These are phyloP conservation scores for Chrysopogon serrulatus DNA, from an alignment of 176 grass and related monocot genomes.

Conservation along the genomic window DNA sequence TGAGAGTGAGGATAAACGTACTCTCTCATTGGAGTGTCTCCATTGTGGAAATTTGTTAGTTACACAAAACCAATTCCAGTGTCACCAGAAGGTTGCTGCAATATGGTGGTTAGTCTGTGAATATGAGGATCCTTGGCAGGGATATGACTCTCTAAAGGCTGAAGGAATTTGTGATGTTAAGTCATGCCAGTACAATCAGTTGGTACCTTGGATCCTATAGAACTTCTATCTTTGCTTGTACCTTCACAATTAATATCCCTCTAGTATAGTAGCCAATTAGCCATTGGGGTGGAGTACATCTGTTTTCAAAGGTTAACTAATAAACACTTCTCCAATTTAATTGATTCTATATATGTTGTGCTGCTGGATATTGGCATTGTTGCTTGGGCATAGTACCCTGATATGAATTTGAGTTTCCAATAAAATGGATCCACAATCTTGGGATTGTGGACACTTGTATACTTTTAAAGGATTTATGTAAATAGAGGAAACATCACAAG, in stretches of 20 bases:
- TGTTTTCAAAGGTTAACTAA: neutral
- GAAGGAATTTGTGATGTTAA: neutral
- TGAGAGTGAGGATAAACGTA: neutral
- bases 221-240: neutral
- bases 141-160: neutral
- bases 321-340: neutral
- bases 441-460: neutral
- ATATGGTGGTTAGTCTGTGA: neutral
- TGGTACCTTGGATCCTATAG: neutral
- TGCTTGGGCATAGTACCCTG: neutral
- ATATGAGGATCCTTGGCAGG: neutral
- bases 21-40: neutral
- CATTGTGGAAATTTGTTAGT: neutral
- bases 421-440: neutral
- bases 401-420: neutral
- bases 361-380: neutral
- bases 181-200: neutral
- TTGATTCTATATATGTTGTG: neutral
- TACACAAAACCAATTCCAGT: neutral
- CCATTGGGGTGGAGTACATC: neutral
- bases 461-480: neutral
- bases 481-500: neutral
- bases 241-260: neutral
- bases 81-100: neutral
- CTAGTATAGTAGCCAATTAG: neutral